phyloP scores from a whole-genome alignment of 2,329 filamentous ascomycete genomes.

The Fusarium citri region DNA sequence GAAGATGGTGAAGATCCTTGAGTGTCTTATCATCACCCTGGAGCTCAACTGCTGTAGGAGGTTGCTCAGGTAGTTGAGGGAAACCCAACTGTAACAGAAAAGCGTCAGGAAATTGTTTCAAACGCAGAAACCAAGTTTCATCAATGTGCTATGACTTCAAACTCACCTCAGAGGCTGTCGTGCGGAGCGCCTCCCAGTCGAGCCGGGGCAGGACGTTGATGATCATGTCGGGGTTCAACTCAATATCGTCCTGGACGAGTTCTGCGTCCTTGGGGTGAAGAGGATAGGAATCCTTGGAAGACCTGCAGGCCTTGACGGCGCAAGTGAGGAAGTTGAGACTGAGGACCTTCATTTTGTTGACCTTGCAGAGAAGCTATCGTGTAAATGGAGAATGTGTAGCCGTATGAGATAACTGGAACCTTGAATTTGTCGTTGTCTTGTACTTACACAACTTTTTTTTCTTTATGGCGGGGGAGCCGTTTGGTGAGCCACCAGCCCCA shows the following conservation, averaged over 20 bases:
- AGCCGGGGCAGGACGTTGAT: slow-evolving; percentile 86
- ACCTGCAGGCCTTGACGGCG: slow-evolving; percentile 94
- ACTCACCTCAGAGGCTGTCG: slow-evolving; percentile 80
- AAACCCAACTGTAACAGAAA: slow-evolving; percentile 75
- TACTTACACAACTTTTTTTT: slow-evolving; percentile 51
- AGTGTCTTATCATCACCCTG: slow-evolving; percentile 76
- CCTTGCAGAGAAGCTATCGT: neutral
- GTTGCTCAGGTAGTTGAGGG: slow-evolving; percentile 73
- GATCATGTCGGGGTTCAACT: slow-evolving; percentile 83
- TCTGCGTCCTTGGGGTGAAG: slow-evolving; percentile 93
- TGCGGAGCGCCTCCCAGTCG: slow-evolving; percentile 85
- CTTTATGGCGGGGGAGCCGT: slow-evolving; percentile 36
- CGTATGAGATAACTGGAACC: neutral
- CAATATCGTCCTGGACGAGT: slow-evolving; percentile 86
- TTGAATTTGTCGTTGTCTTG: slow-evolving; percentile 13
- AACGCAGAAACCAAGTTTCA: slow-evolving; percentile 5
- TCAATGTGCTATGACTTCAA: neutral
- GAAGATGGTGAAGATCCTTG: slow-evolving; percentile 80
- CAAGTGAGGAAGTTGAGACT: slow-evolving; percentile 97
- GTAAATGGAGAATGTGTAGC: neutral
- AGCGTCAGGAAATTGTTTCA: slow-evolving; percentile 20
- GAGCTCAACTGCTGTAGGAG: slow-evolving; percentile 72
- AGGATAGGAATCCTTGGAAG: slow-evolving; percentile 81
- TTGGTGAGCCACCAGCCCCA: slow-evolving; percentile 40
- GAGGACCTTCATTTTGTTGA: slow-evolving; percentile 82